A percentile compares a stretch with the other conserved stretches of the same genome.
phyloP scores from a whole-genome alignment of 1,139 yeast species.

The Geotrichum klebahnii region DNA sequence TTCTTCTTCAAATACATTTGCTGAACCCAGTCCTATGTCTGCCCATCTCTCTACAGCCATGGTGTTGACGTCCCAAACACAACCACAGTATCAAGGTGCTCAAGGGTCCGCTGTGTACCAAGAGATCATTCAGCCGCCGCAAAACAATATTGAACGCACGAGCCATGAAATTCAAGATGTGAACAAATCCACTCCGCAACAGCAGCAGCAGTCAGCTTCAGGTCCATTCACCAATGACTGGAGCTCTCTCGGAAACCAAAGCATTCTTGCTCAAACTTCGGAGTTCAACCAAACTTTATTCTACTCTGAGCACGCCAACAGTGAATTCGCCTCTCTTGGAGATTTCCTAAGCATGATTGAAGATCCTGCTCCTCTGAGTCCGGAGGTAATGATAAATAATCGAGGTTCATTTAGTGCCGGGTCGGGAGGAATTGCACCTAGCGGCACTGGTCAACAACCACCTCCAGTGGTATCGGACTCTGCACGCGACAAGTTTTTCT shows the following conservation, averaged over 20 bases:
- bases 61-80: conserved; percentile 20
- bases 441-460: neutral
- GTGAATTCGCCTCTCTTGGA: conserved; percentile 84
- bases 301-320: conserved; percentile 87
- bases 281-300: conserved; percentile 47
- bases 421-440: too few species aligned
- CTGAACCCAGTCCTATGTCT: conserved; percentile 19
- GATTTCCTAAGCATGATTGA: conserved; percentile 88
- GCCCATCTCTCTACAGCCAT: conserved; percentile 22
- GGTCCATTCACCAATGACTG: conserved; percentile 23
- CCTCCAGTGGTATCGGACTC: conserved; percentile 46
- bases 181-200: neutral
- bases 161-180: neutral
- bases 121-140: conserved; percentile 9
- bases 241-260: conserved; percentile 25
- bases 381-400: neutral
- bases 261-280: conserved; percentile 28
- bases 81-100: conserved; percentile 9
- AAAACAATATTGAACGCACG: neutral
- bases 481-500: conserved; percentile 85
- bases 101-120: conserved; percentile 18
- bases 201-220: neutral
- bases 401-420: too few species aligned
- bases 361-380: conserved; percentile 47
- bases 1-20: neutral